Conservation (phyloP, 129 eudicot species). For the carrot (Daucus carota) region DNA sequence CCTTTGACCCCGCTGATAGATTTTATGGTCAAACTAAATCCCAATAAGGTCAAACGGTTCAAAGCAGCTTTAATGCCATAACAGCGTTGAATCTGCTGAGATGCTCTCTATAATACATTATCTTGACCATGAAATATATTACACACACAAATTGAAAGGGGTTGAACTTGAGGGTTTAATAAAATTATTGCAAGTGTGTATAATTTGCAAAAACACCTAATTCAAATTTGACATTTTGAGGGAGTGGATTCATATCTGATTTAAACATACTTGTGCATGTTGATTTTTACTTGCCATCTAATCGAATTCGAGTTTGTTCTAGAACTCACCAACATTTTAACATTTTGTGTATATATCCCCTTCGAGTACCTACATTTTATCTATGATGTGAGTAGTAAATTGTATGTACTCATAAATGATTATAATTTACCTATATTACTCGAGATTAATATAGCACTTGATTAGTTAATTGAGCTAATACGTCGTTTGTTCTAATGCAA, state of each 20-base stretch:
- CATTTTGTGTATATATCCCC: too few species aligned
- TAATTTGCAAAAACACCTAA: slow-evolving; percentile 11
- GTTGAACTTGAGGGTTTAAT: neutral
- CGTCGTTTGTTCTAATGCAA: too few species aligned
- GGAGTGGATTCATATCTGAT: slow-evolving; percentile 6
- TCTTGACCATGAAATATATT: slow-evolving; percentile 4
- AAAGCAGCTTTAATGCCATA: neutral
- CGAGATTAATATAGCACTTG: too few species aligned
- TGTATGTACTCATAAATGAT: too few species aligned
- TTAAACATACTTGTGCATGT: neutral
- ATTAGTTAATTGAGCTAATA: too few species aligned
- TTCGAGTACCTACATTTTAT: too few species aligned
- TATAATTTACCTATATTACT: too few species aligned
- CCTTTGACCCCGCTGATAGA: neutral
- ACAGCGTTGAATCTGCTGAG: slow-evolving; percentile 6
- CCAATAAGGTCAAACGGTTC: neutral
- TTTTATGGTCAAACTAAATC: neutral
- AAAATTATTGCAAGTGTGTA: neutral
- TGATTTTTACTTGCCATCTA: too few species aligned
- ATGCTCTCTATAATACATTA: neutral
- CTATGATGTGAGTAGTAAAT: too few species aligned
- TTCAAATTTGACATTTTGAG: slow-evolving; percentile 9
- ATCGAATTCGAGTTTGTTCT: neutral
- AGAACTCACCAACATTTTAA: neutral
- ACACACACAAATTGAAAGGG: neutral